Conservation (phyloP, 768 basidiomycete genomes). For the Lactarius akahatsu region DNA sequence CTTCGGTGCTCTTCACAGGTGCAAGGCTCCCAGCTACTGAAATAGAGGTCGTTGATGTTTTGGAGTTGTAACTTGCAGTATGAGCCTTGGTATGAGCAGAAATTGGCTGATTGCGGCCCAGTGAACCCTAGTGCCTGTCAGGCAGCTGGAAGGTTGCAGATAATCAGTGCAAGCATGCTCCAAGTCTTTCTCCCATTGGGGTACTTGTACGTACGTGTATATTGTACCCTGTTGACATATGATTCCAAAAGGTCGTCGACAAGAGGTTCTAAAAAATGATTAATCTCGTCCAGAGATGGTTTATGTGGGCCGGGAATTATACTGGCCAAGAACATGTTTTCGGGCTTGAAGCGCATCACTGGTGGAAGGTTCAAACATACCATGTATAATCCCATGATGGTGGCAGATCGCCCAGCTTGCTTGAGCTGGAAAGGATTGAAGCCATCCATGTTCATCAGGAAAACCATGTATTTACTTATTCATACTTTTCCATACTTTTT, state of each 20-base stretch:
- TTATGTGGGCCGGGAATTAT: slow-evolving; percentile 44
- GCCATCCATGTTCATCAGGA: slow-evolving; percentile 38
- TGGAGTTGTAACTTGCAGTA: too few relatives aligned
- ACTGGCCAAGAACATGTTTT: slow-evolving; percentile 45
- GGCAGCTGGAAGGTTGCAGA: background rate
- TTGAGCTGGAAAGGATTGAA: slow-evolving; percentile 41
- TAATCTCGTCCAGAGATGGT: slow-evolving; percentile 37
- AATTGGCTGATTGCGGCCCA: too few relatives aligned
- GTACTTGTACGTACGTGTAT: slow-evolving; percentile 31
- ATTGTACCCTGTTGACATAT: slow-evolving; percentile 37
- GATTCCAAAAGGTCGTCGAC: slow-evolving; percentile 38
- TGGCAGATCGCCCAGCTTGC: slow-evolving; percentile 33
- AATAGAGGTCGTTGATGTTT: too few relatives aligned
- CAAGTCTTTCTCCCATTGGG: background rate
- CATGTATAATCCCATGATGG: slow-evolving; percentile 36
- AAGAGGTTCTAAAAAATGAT: slow-evolving; percentile 41
- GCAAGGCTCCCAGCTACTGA: too few relatives aligned
- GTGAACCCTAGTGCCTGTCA: too few relatives aligned
- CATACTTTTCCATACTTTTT: too few relatives aligned
- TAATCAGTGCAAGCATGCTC: slow-evolving; percentile 1
- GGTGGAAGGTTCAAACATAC: slow-evolving; percentile 41
- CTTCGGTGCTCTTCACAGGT: slow-evolving; percentile 10
- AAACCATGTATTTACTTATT: too few relatives aligned
- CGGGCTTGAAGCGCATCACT: slow-evolving; percentile 36
- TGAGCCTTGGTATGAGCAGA: too few relatives aligned